Base-by-base conservation (phyloP, 2,329 filamentous ascomycete species). In the Ascochyta koolunga region DNA sequence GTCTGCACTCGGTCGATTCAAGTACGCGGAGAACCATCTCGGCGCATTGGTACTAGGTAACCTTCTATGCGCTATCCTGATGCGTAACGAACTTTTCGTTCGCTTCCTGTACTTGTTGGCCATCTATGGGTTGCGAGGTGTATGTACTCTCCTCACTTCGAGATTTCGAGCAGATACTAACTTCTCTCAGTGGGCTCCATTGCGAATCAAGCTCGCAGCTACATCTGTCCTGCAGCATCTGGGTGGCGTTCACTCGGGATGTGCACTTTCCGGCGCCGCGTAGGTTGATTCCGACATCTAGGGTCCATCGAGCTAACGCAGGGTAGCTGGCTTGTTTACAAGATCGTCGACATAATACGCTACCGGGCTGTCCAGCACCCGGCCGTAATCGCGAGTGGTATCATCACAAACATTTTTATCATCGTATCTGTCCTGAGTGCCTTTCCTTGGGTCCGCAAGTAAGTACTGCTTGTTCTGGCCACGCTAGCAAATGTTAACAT, bases 361-460 rank as follows among this genome's bases (percentile, higher is more conserved):
- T 70, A 71, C 48, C 69, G 67, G 16, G 66, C 68, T 13, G 54
- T 72, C 24, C 70, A 73, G 44, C 64, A 71, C 49, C 58, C 50
- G 19, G 68, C 68, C 27, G 67, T 73, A 2, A 67, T 73, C 38
- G 66, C 54, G 9, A 73, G 64, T 25, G 70, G 70, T 4, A 66
- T 73, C 9, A 53, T 72, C 43, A 73, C 70, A 7, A 72, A 72
- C 29, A 44, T 70, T 2, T 67, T 73, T 45, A 72, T 73, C 38
- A 67, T 72, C 21, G 65, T 73, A n/a, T 73, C 70, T 8, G 67
- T 72, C 25, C 42, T 71, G 19, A 72, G 69, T 29, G 70, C 70
- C 1, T 69, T 73, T 47, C 70, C 70, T 15, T 73, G 69, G 69
- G 66, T 73, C 38, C 69, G 70, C 50, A 72, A 73, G 70, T 72